These are phyloP conservation scores for Aspergillus aculeatinus DNA, from an alignment of 2,329 filamentous ascomycete genomes.

Conservation along the genomic window DNA sequence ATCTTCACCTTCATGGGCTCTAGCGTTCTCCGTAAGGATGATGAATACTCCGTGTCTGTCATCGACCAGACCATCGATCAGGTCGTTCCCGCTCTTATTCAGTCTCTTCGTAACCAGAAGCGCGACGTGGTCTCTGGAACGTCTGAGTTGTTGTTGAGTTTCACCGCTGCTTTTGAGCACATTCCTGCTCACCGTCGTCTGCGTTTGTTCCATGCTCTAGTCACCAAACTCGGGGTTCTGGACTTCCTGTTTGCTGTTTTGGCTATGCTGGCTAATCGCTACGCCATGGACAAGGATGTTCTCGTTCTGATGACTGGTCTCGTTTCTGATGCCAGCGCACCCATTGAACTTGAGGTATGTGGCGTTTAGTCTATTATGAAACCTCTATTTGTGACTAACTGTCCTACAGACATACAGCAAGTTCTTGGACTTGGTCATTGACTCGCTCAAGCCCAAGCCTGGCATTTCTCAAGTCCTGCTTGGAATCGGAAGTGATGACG, in stretches of 20 bases:
- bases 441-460: constrained; percentile 74
- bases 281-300: constrained; percentile 72
- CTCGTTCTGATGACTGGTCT: constrained; percentile 74
- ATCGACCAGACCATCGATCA: constrained; percentile 91
- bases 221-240: constrained; percentile 77
- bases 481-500: constrained; percentile 52
- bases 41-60: constrained; percentile 95
- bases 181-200: constrained; percentile 84
- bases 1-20: constrained; percentile 98
- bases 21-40: constrained; percentile 85
- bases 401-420: constrained; percentile 67
- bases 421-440: constrained; percentile 70
- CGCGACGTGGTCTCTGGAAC: constrained; percentile 77
- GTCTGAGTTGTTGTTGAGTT: constrained; percentile 88
- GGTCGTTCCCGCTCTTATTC: constrained; percentile 87
- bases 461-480: constrained; percentile 71
- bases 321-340: constrained; percentile 68
- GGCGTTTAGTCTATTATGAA: not conserved
- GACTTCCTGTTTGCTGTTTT: constrained; percentile 87
- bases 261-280: constrained; percentile 87
- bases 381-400: constrained; percentile 14
- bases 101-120: constrained; percentile 74
- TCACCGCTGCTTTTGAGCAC: constrained; percentile 94
- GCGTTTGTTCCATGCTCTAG: constrained; percentile 78
- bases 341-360: constrained; percentile 64